These are phyloP conservation scores for Kwoniella botswanensis DNA, from an alignment of 768 basidiomycete species.

Conservation along the genomic window DNA sequence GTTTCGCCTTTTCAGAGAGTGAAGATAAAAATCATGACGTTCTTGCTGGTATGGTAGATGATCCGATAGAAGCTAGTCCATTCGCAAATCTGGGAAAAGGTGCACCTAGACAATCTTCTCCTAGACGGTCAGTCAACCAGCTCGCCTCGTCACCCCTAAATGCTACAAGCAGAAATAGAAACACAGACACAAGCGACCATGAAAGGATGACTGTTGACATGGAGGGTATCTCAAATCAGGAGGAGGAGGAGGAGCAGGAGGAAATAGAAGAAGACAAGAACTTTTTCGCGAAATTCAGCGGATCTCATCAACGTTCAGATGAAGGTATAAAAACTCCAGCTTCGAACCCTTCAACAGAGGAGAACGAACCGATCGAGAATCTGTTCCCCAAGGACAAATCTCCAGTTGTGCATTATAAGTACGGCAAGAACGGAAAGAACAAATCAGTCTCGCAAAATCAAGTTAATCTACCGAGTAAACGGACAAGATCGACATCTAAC, in stretches of 20 bases:
- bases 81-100: not conserved
- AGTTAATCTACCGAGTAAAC: too few relatives aligned
- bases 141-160: not conserved
- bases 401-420: not conserved
- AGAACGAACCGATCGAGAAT: slow-evolving; percentile 8
- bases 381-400: not conserved
- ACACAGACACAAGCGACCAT: not conserved
- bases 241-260: too few relatives aligned
- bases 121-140: not conserved
- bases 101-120: not conserved
- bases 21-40: not conserved
- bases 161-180: not conserved
- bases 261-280: not conserved
- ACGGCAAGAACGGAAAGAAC: not conserved
- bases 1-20: not conserved
- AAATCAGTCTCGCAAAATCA: too few relatives aligned
- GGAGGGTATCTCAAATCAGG: too few relatives aligned
- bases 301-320: too few relatives aligned
- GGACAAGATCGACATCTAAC: too few relatives aligned
- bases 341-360: not conserved
- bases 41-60: too few relatives aligned
- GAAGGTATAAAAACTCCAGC: not conserved
- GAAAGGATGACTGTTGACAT: too few relatives aligned
- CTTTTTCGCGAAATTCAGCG: not conserved
- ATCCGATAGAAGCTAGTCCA: not conserved